Evolutionary conservation across 305 asterid genomes (phyloP), one percentile per base, ranked within the genome.

Genomic region (Fraxinus baroniana): DNA sequence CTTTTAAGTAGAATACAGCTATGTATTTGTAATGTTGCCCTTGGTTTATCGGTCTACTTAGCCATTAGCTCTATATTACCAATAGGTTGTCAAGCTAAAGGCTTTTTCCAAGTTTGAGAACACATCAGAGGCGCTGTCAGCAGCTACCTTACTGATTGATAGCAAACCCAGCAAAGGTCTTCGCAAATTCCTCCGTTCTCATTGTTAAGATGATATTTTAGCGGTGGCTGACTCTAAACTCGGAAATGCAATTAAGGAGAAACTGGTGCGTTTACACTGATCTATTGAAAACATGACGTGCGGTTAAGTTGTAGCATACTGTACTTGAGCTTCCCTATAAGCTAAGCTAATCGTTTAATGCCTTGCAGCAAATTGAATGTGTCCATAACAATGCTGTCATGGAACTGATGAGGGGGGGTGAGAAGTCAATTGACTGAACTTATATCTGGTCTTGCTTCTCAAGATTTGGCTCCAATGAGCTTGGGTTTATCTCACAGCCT

Each of bases 161-260:
- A 90, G 99, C 81, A 94, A 95, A 86, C 97, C 97, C 22, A 95
- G 96, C 93, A 95, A 95, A 84, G 97, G 97, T 44, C 92, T 95
- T 3, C 92, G 97, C 37, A 94, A 93, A 80, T 95, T 95, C 83
- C 87, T 94, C 85, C 93, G 94, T 13, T 84, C 87, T 70, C 97
- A 94, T 71, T 94, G 98, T 79, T 95, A 93, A 5, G 92, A 87
- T 7, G 97, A 91, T 39, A 84, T 89, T 60, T 86, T 95, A 73
- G 98, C 91, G 1, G 99, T 95, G 1, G 99, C 99, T 64, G 99
- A 95, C 83, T 94, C 99, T 12, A 95, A 92, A 81, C 96, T 95
- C 1, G 99, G 99, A 46, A 95, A 92, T 78, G 81, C 87, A 24
- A 94, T 95, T 80, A 95, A 95, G 84, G 99, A 94, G 86, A 95